phyloP scores from a whole-genome alignment of 139 green algal genomes.

The Desmodesmus armatus region DNA sequence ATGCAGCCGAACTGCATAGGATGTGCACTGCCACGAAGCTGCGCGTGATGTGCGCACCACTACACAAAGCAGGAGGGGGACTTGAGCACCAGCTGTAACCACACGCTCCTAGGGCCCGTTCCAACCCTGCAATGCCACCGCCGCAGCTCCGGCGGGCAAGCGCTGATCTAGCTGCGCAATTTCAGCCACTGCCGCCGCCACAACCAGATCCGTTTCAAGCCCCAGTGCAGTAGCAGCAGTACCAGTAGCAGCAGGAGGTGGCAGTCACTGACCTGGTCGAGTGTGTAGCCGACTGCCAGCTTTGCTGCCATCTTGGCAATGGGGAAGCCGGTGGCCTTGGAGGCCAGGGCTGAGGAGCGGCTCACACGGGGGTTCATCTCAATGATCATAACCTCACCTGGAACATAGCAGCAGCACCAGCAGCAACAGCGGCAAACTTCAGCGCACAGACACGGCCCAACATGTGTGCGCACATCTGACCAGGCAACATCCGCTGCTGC shows the following conservation, averaged over 20 bases:
- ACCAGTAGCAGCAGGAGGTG: too few species aligned
- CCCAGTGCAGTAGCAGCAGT: neutral
- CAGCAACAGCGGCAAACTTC: too few species aligned
- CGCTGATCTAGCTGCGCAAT: too few species aligned
- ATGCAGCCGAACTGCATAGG: neutral
- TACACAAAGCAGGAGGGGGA: too few species aligned
- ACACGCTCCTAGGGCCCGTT: too few species aligned
- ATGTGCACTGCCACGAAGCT: neutral
- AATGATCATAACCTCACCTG: conserved; percentile 97
- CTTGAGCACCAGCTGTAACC: too few species aligned
- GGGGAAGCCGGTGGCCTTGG: conserved; percentile 97
- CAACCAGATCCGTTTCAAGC: neutral
- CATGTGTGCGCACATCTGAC: neutral
- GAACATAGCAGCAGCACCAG: neutral
- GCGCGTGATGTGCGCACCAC: too few species aligned
- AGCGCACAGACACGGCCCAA: neutral
- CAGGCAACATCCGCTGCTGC: neutral
- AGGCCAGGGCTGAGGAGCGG: conserved; percentile 97
- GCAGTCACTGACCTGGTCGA: too few species aligned
- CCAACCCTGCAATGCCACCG: too few species aligned
- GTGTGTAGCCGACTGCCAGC: conserved; percentile 95
- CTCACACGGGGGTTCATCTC: conserved; percentile 99
- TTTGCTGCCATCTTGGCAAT: conserved; percentile 99
- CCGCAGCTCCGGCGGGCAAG: too few species aligned
- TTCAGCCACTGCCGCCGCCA: neutral